Percentiles rank a stretch among this genome's conserved stretches.
Conservation (phyloP, 192 early-diverging fungal genomes). For the Diversispora epigaea region DNA sequence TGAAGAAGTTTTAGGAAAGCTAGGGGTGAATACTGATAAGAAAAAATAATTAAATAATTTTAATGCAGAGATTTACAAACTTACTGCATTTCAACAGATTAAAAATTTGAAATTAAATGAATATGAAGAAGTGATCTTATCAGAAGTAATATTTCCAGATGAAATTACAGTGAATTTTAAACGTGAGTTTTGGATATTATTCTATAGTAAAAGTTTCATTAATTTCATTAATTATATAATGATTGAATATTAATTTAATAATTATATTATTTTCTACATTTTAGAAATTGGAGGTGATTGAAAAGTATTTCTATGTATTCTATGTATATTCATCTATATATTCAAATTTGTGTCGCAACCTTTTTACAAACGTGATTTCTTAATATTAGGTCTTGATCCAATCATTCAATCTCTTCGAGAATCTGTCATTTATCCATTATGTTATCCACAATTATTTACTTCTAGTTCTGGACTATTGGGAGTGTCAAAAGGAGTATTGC, state of each 20-base stretch:
- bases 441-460: slow-evolving; percentile 88
- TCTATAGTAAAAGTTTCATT: not conserved
- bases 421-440: slow-evolving; percentile 93
- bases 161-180: slow-evolving; percentile 85
- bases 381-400: slow-evolving; percentile 79
- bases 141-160: slow-evolving; percentile 91
- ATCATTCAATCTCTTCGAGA: slow-evolving; percentile 91
- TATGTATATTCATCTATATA: not conserved
- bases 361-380: not conserved
- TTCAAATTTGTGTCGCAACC: too few relatives aligned
- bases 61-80: not conserved
- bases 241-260: too few relatives aligned
- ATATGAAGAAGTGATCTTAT: slow-evolving; percentile 91
- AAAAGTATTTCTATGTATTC: not conserved
- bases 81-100: slow-evolving; percentile 31
- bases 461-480: slow-evolving; percentile 83
- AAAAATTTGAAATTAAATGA: slow-evolving; percentile 80
- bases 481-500: slow-evolving; percentile 89
- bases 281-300: slow-evolving; percentile 31
- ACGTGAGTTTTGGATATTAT: slow-evolving; percentile 48
- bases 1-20: slow-evolving; percentile 60
- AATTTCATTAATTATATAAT: too few relatives aligned
- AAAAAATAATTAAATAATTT: not conserved
- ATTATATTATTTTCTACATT: not conserved
- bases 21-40: slow-evolving; percentile 55